Conservation (phyloP, 352 stramenopile genomes). For the Phytophthora macrochlamydospora region DNA sequence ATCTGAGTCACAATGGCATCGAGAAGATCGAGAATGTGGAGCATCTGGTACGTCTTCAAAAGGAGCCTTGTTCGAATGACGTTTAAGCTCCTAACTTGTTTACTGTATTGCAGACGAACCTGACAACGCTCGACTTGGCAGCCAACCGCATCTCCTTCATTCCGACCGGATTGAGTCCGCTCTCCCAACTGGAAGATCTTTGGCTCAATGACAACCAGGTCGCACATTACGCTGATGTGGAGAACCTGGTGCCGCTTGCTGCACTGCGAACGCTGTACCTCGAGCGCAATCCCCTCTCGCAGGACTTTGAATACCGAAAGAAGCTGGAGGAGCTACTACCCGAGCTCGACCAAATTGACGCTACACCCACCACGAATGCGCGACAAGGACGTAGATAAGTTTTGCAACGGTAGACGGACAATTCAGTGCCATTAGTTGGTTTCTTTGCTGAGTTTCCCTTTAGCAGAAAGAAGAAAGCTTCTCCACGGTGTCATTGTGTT, state of each 20-base stretch:
- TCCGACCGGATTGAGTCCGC: constrained; percentile 38
- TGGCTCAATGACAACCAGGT: constrained; percentile 83
- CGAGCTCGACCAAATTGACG: constrained; percentile 95
- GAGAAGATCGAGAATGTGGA: constrained; percentile 77
- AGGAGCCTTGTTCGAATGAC: too few relatives aligned
- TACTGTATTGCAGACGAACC: constrained; percentile 40
- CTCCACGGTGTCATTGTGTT: constrained; percentile 8
- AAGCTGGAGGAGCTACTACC: constrained; percentile 90
- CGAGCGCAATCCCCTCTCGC: constrained; percentile 94
- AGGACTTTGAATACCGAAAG: constrained; percentile 96
- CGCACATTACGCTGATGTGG: constrained; percentile 60
- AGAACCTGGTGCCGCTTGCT: constrained; percentile 76
- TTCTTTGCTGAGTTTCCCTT: constrained; percentile 22
- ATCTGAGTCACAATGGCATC: constrained; percentile 98
- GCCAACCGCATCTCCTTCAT: constrained; percentile 85
- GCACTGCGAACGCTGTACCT: constrained; percentile 94
- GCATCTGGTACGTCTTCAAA: constrained; percentile 58
- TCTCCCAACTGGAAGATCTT: constrained; percentile 61
- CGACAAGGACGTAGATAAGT: constrained; percentile 41
- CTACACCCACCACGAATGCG: constrained; percentile 69
- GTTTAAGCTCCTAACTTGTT: background rate
- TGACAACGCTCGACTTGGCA: constrained; percentile 76
- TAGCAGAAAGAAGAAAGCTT: constrained; percentile 22
- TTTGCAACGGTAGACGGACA: background rate
- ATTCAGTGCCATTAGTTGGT: background rate